Percentiles rank a stretch among this genome's conserved stretches.
Evolutionary conservation across 768 basidiomycete genomes (phyloP).

Genomic region (Mycena crocata): DNA sequence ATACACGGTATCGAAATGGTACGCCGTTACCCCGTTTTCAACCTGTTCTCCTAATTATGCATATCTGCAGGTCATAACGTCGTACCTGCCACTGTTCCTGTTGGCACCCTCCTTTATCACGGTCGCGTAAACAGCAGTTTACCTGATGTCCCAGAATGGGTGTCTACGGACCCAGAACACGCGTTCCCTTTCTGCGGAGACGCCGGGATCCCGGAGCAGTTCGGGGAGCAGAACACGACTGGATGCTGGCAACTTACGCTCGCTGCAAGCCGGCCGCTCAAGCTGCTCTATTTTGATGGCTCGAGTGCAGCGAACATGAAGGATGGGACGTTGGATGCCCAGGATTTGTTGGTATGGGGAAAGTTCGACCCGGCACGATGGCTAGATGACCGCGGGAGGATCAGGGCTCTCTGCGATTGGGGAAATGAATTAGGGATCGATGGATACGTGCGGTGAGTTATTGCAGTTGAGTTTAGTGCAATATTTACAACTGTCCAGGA

Average conservation of each 20-base stretch:
- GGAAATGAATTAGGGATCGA: slow-evolving; percentile 54
- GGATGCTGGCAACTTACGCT: slow-evolving; percentile 58
- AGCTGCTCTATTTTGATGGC: slow-evolving; percentile 65
- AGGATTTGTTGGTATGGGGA: slow-evolving; percentile 63
- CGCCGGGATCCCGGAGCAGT: no score
- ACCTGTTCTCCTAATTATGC: not conserved
- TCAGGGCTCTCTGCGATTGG: slow-evolving; percentile 57
- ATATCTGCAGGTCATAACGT: slow-evolving; percentile 34
- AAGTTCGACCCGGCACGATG: slow-evolving; percentile 33
- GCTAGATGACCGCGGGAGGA: slow-evolving; percentile 46
- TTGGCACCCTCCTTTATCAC: slow-evolving; percentile 40
- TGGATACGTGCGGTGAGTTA: slow-evolving; percentile 56
- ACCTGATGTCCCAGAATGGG: slow-evolving; percentile 34
- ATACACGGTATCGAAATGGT: slow-evolving; percentile 24
- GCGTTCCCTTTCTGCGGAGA: slow-evolving; percentile 24
- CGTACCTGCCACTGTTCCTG: slow-evolving; percentile 35
- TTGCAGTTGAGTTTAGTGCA: not conserved
- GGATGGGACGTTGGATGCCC: slow-evolving; percentile 56
- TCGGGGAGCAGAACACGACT: no score
- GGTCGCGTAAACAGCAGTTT: slow-evolving; percentile 25
- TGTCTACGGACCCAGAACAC: slow-evolving; percentile 38
- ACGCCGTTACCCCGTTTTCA: not conserved
- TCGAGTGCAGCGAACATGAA: slow-evolving; percentile 59
- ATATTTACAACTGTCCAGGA: not conserved
- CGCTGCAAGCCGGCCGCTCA: slow-evolving; percentile 52